Evolutionary conservation across 306 rosid species (phyloP).

Genomic region (Castanopsis chinensis): DNA sequence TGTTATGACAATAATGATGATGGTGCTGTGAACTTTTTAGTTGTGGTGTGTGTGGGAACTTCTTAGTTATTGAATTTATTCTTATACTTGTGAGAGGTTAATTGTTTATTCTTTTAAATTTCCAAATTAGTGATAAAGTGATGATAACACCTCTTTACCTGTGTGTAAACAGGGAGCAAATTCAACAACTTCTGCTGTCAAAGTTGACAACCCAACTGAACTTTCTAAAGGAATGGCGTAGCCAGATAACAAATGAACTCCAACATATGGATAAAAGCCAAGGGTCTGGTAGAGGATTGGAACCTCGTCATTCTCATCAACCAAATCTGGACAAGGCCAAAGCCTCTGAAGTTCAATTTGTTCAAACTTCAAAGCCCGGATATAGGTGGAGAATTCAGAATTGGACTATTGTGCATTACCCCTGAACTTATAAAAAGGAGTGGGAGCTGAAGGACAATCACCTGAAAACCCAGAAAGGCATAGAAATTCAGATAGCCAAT

Average conservation of each 20-base stretch:
- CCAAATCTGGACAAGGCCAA: conserved; percentile 24
- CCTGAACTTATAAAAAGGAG: conserved; percentile 27
- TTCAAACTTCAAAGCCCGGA: conserved; percentile 35
- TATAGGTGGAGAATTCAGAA: conserved; percentile 24
- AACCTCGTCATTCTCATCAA: conserved; percentile 11
- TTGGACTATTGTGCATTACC: conserved; percentile 25
- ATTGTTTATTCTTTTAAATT: not conserved
- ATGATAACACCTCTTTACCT: conserved; percentile 16
- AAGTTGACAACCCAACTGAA: conserved; percentile 74
- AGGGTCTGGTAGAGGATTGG: conserved; percentile 44
- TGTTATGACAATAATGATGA: too few species aligned
- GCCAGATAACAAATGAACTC: conserved; percentile 56
- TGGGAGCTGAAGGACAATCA: conserved; percentile 41
- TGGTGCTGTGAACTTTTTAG: not conserved
- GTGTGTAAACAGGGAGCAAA: conserved; percentile 54
- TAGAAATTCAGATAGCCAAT: conserved; percentile 53
- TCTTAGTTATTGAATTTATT: not conserved
- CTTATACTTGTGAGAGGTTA: not conserved
- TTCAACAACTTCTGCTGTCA: conserved; percentile 54
- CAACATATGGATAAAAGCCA: conserved; percentile 51
- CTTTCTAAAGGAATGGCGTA: conserved; percentile 76
- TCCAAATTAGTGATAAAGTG: conserved; percentile 20
- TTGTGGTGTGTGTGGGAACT: not conserved
- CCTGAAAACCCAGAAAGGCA: conserved; percentile 37
- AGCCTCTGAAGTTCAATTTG: conserved; percentile 32